Percentiles rank a stretch among this genome's conserved stretches.
Conservation (phyloP, 768 basidiomycete species). For the Clavaria fumosa region DNA sequence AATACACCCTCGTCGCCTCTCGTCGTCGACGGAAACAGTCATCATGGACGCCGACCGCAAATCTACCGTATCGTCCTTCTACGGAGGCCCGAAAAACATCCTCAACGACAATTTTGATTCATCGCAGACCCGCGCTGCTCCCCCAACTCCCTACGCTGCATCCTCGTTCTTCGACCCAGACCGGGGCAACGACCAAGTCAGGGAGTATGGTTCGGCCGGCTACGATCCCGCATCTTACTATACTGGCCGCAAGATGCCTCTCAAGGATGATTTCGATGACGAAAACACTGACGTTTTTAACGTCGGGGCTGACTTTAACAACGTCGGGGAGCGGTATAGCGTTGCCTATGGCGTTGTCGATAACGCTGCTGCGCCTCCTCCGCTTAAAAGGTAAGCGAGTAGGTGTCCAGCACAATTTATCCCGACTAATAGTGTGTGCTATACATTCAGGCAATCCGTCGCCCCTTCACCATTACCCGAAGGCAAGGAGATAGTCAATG, state of each 20-base stretch:
- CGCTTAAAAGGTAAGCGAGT: no score
- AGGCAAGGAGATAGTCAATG: slow-evolving; percentile 80
- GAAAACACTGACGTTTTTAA: slow-evolving; percentile 52
- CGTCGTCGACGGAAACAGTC: no score
- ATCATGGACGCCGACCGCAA: slow-evolving; percentile 65
- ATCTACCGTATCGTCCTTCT: slow-evolving; percentile 70
- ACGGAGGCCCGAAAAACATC: slow-evolving; percentile 38
- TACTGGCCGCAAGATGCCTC: slow-evolving; percentile 55
- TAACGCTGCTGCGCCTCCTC: background rate
- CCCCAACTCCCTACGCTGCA: slow-evolving; percentile 46
- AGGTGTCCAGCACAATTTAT: no score
- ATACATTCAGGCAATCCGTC: slow-evolving; percentile 24
- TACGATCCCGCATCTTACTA: slow-evolving; percentile 61
- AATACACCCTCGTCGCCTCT: no score
- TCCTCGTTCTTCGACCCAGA: slow-evolving; percentile 53
- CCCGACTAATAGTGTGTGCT: slow-evolving; percentile 32
- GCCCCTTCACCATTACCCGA: slow-evolving; percentile 19
- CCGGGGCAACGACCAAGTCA: slow-evolving; percentile 31
- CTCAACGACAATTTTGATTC: slow-evolving; percentile 7
- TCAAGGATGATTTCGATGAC: slow-evolving; percentile 68
- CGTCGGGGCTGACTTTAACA: slow-evolving; percentile 84
- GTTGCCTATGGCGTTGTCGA: slow-evolving; percentile 38
- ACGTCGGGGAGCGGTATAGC: slow-evolving; percentile 66
- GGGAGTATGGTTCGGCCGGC: slow-evolving; percentile 37
- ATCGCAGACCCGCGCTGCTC: slow-evolving; percentile 11